phyloP scores from a whole-genome alignment of 1,284 basidiomycete species.

The Phlebopus sp. region DNA sequence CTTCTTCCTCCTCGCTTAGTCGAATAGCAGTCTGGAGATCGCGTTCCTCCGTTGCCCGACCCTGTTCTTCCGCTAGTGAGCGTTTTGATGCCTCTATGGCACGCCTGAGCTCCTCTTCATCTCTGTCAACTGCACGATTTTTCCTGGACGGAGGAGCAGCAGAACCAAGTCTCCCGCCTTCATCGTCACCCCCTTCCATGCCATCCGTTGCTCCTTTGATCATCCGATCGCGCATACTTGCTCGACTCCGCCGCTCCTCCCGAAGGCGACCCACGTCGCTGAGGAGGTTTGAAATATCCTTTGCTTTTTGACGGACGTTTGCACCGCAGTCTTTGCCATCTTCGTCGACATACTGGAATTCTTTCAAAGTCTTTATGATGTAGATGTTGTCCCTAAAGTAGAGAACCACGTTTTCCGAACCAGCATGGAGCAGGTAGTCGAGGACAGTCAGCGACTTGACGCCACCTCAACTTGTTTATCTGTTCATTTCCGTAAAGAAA shows the following conservation, averaged over 20 bases:
- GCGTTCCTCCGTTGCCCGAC: slow-evolving; percentile 63
- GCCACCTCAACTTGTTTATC: slow-evolving; percentile 10
- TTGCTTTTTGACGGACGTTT: slow-evolving; percentile 98
- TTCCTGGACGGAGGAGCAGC: slow-evolving; percentile 27
- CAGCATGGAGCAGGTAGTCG: slow-evolving; percentile 95
- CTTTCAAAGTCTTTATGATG: slow-evolving; percentile 98
- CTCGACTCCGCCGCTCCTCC: slow-evolving; percentile 81
- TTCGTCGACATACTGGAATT: slow-evolving; percentile 98
- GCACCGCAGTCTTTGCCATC: slow-evolving; percentile 96
- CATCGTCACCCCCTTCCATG: slow-evolving; percentile 53
- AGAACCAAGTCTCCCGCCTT: slow-evolving; percentile 35
- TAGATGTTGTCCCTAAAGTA: slow-evolving; percentile 99
- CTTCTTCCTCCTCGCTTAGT: slow-evolving; percentile 87
- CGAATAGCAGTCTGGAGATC: slow-evolving; percentile 79
- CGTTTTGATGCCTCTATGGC: slow-evolving; percentile 90
- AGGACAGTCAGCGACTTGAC: slow-evolving; percentile 89
- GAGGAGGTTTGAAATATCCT: slow-evolving; percentile 97
- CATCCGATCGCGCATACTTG: slow-evolving; percentile 96
- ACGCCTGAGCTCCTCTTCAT: slow-evolving; percentile 78
- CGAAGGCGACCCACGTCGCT: slow-evolving; percentile 85
- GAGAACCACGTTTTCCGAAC: slow-evolving; percentile 97
- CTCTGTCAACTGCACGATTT: slow-evolving; percentile 43
- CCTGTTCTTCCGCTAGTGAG: slow-evolving; percentile 73
- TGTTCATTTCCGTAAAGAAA: not conserved
- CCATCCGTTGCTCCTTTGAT: slow-evolving; percentile 53